These are phyloP conservation scores for Lactarius sanguifluus DNA, from an alignment of 768 basidiomycete genomes.

Conservation along the genomic window DNA sequence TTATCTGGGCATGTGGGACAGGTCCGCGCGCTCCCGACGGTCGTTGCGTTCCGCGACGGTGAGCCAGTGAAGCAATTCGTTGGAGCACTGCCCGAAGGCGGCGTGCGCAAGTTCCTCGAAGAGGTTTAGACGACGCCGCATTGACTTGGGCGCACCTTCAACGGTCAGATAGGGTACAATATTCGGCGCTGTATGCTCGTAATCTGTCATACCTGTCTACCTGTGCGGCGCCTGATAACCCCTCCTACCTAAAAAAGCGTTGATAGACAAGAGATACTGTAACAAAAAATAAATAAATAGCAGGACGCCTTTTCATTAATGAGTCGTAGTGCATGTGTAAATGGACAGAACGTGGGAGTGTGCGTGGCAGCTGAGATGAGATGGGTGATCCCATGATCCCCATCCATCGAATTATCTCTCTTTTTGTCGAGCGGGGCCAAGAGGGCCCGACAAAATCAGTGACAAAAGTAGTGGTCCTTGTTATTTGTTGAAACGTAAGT, in stretches of 20 bases:
- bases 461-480: not conserved
- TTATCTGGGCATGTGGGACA: slow-evolving; percentile 33
- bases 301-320: not conserved
- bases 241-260: not conserved
- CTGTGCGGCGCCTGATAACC: not conserved
- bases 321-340: not conserved
- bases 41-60: slow-evolving; percentile 73
- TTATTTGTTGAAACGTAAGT: not conserved
- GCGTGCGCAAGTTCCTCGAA: slow-evolving; percentile 34
- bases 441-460: not conserved
- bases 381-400: slow-evolving; percentile 11
- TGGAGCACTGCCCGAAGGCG: slow-evolving; percentile 39
- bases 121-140: slow-evolving; percentile 23
- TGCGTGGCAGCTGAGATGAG: slow-evolving; percentile 11
- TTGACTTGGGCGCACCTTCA: not conserved
- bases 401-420: not conserved
- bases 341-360: not conserved
- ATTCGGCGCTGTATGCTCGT: not conserved
- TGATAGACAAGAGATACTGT: not conserved
- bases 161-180: not conserved
- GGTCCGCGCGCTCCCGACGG: slow-evolving; percentile 78
- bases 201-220: not conserved
- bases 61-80: slow-evolving; percentile 58
- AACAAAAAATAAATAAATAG: not conserved
- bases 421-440: not conserved